Percentiles rank a stretch among this genome's conserved stretches.
Evolutionary conservation across 2,329 filamentous ascomycete species (phyloP).

Genomic region (Gremmenia infestans): DNA sequence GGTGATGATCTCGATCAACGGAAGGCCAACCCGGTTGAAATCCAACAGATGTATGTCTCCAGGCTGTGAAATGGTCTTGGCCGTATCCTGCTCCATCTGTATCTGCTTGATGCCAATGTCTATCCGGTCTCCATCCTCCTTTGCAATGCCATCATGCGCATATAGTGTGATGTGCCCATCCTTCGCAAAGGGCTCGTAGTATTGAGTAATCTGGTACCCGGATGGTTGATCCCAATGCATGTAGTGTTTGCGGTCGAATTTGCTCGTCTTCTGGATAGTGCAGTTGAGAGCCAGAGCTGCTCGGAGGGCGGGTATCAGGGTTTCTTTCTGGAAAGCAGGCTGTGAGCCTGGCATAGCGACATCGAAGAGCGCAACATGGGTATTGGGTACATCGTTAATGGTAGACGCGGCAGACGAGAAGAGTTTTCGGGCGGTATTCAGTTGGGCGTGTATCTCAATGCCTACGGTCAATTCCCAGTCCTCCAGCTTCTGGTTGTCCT

Average conservation of each 20-base stretch:
- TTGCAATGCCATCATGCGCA: slow-evolving; percentile 72
- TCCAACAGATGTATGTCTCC: slow-evolving; percentile 75
- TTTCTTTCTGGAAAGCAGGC: slow-evolving; percentile 77
- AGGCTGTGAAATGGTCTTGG: slow-evolving; percentile 80
- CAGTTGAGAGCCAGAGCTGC: slow-evolving; percentile 83
- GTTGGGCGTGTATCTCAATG: slow-evolving; percentile 94
- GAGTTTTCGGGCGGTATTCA: slow-evolving; percentile 84
- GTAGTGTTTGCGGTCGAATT: slow-evolving; percentile 96
- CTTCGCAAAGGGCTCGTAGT: slow-evolving; percentile 69
- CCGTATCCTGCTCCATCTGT: slow-evolving; percentile 96
- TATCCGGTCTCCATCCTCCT: slow-evolving; percentile 65
- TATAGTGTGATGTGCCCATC: slow-evolving; percentile 69
- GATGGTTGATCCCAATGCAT: slow-evolving; percentile 98
- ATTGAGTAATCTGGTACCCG: slow-evolving; percentile 97
- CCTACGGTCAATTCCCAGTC: slow-evolving; percentile 93
- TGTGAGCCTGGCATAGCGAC: slow-evolving; percentile 84
- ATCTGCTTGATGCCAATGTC: slow-evolving; percentile 84
- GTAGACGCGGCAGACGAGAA: slow-evolving; percentile 71
- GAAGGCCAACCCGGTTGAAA: slow-evolving; percentile 87
- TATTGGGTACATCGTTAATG: slow-evolving; percentile 68
- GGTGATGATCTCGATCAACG: slow-evolving; percentile 93
- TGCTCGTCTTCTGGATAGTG: slow-evolving; percentile 67
- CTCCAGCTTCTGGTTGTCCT: slow-evolving; percentile 39
- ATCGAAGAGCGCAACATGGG: slow-evolving; percentile 86
- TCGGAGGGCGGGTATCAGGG: slow-evolving; percentile 81